Percentiles rank a stretch among this genome's conserved stretches.
Conservation (phyloP, 352 stramenopile genomes). For the Phytophthora pinifolia region DNA sequence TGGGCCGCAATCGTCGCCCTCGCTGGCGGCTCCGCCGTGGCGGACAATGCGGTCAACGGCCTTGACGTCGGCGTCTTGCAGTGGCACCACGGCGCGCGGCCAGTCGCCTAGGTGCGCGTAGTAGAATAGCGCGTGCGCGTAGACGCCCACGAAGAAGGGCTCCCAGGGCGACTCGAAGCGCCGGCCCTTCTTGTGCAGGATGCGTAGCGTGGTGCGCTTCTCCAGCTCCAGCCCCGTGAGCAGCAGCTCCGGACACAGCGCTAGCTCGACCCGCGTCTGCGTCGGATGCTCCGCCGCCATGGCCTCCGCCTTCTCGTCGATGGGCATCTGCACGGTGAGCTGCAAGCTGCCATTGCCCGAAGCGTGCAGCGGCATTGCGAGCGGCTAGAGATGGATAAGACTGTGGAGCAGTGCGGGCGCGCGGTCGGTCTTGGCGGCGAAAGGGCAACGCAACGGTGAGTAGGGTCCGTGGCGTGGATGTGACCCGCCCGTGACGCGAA, state of each 20-base stretch:
- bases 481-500: too few relatives aligned
- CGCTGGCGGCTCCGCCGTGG: conserved; percentile 15
- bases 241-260: conserved; percentile 54
- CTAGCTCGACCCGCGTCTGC: conserved; percentile 16
- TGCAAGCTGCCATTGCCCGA: conserved; percentile 16
- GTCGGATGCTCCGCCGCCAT: background rate
- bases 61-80: conserved; percentile 47
- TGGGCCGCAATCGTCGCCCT: conserved; percentile 56
- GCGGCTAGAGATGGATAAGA: background rate
- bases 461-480: background rate
- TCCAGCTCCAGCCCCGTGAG: conserved; percentile 49
- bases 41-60: conserved; percentile 65
- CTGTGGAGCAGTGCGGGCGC: too few relatives aligned
- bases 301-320: conserved; percentile 7
- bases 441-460: conserved; percentile 11
- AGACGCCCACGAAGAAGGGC: conserved; percentile 57
- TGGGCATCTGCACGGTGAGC: conserved; percentile 21
- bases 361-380: conserved; percentile 18
- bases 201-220: conserved; percentile 38
- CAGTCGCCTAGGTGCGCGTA: conserved; percentile 55
- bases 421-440: too few relatives aligned
- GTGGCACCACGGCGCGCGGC: conserved; percentile 53
- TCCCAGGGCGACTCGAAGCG: conserved; percentile 70
- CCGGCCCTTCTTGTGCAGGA: conserved; percentile 64
- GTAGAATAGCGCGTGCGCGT: conserved; percentile 66